These are phyloP conservation scores for Fusarium veterinarium DNA, from an alignment of 2,329 filamentous ascomycete species.

Conservation along the genomic window DNA sequence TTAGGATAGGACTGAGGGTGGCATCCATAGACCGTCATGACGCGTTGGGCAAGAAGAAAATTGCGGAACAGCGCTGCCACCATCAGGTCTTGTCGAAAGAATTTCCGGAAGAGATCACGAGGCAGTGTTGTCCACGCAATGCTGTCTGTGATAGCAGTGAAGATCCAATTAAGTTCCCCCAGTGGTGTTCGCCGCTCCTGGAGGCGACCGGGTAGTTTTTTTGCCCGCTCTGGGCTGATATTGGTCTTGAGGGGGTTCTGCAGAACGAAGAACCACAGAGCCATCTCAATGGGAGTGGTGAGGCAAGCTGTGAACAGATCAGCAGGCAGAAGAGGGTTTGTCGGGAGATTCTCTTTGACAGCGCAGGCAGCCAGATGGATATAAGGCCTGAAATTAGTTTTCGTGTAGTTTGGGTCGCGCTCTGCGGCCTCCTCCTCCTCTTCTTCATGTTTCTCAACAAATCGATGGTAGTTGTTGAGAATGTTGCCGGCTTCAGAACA, in stretches of 20 bases:
- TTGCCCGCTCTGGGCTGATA: slow-evolving; percentile 83
- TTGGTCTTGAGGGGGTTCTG: slow-evolving; percentile 82
- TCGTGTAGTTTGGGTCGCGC: slow-evolving; percentile 84
- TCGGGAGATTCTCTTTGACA: slow-evolving; percentile 91
- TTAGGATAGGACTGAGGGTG: slow-evolving; percentile 92
- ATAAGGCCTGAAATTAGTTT: slow-evolving; percentile 75
- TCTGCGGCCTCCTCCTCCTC: slow-evolving; percentile 83
- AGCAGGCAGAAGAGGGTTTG: slow-evolving; percentile 91
- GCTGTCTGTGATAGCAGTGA: slow-evolving; percentile 97
- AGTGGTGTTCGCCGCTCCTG: slow-evolving; percentile 94
- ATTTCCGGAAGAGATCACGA: slow-evolving; percentile 91
- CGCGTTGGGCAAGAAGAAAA: slow-evolving; percentile 91
- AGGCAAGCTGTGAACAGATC: slow-evolving; percentile 96
- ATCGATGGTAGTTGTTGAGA: slow-evolving; percentile 91
- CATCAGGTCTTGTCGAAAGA: slow-evolving; percentile 98
- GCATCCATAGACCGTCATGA: slow-evolving; percentile 97
- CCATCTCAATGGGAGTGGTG: slow-evolving; percentile 98
- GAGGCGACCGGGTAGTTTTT: slow-evolving; percentile 88
- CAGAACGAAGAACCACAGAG: slow-evolving; percentile 93
- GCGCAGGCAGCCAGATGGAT: slow-evolving; percentile 95
- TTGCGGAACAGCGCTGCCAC: slow-evolving; percentile 98
- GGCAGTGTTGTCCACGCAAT: slow-evolving; percentile 98
- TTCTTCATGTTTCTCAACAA: slow-evolving; percentile 93
- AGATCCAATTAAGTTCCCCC: slow-evolving; percentile 98
- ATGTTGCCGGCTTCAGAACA: slow-evolving; percentile 97